Evolutionary conservation across 805 yeast species (phyloP).

Genomic region (Hanseniaspora valbyensis): DNA sequence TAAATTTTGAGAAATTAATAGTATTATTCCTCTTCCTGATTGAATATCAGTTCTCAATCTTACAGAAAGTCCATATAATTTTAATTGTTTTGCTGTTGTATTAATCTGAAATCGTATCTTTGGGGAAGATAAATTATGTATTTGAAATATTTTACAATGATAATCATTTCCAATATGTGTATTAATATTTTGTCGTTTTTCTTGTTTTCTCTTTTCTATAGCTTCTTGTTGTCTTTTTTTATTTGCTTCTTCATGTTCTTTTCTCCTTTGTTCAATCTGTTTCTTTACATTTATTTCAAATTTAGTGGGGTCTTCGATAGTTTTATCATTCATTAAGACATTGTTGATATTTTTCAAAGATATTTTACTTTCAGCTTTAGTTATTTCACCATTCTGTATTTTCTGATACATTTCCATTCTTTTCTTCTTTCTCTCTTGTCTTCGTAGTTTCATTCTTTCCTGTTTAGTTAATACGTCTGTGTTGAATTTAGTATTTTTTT

Average conservation of each 20-base stretch:
- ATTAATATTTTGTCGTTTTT: background rate
- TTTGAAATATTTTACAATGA: slow-evolving; percentile 42
- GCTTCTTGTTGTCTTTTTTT: slow-evolving; percentile 39
- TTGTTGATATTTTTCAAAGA: slow-evolving; percentile 75
- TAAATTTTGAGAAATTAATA: slow-evolving; percentile 54
- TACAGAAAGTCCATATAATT: slow-evolving; percentile 52
- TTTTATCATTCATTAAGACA: slow-evolving; percentile 66
- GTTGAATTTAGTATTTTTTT: background rate
- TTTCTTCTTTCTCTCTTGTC: slow-evolving; percentile 51
- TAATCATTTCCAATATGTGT: background rate
- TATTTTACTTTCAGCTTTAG: slow-evolving; percentile 84
- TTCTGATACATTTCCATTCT: slow-evolving; percentile 66
- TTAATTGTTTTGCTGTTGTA: slow-evolving; percentile 64
- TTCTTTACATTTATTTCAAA: slow-evolving; percentile 60
- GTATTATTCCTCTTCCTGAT: slow-evolving; percentile 58
- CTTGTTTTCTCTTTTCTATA: slow-evolving; percentile 16
- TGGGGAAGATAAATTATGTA: slow-evolving; percentile 46
- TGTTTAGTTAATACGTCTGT: slow-evolving; percentile 37
- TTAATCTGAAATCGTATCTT: slow-evolving; percentile 66
- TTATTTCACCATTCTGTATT: slow-evolving; percentile 67
- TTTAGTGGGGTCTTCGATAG: slow-evolving; percentile 78
- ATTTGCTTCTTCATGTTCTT: slow-evolving; percentile 51
- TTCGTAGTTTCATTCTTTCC: slow-evolving; percentile 63
- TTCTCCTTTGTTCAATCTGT: slow-evolving; percentile 54
- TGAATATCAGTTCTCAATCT: slow-evolving; percentile 48